Evolutionary conservation across 176 grass and related monocot species (phyloP).

Genomic region (Aegilops bicornis): DNA sequence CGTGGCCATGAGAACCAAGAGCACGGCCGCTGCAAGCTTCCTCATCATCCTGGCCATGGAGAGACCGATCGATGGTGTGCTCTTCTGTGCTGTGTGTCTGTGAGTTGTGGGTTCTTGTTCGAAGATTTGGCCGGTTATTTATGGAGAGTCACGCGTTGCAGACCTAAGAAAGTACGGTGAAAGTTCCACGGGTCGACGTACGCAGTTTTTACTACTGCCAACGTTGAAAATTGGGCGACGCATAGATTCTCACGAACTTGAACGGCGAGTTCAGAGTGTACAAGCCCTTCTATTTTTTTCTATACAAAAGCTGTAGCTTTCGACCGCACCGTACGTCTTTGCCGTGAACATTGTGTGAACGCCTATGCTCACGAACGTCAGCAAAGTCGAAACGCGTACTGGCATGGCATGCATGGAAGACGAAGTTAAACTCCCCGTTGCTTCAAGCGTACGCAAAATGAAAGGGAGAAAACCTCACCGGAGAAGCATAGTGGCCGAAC

Average conservation of each 20-base stretch:
- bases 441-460: neutral
- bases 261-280: neutral
- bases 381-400: neutral
- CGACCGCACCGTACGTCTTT: neutral
- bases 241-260: neutral
- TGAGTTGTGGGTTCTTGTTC: neutral
- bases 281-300: no score
- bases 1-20: slow-evolving; percentile 7
- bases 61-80: neutral
- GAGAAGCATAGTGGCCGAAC: neutral
- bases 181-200: no score
- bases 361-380: neutral
- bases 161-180: no score
- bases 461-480: neutral
- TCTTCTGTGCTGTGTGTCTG: neutral
- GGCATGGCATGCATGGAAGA: neutral
- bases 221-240: neutral
- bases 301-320: slow-evolving; percentile 15
- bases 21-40: neutral
- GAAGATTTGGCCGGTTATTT: neutral
- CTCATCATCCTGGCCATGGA: neutral
- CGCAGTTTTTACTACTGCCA: no score
- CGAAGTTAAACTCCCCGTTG: neutral
- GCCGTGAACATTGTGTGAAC: neutral
- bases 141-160: neutral